These are phyloP conservation scores for Geotrichum australiense DNA, from an alignment of 1,139 yeast species.

Conservation along the genomic window DNA sequence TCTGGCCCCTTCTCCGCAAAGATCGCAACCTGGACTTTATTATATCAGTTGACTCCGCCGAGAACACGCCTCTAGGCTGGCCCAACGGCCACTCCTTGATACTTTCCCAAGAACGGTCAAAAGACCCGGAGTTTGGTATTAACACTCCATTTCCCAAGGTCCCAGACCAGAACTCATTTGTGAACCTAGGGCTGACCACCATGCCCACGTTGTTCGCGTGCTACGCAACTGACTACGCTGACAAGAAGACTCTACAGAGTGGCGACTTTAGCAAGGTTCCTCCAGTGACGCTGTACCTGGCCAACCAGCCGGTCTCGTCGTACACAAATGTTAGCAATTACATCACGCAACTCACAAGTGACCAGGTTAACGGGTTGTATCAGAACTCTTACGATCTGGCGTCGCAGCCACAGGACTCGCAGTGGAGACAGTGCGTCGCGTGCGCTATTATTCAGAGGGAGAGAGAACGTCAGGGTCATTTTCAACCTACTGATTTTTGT, in stretches of 20 bases:
- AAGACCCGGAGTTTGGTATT: constrained; percentile 43
- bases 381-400: constrained; percentile 74
- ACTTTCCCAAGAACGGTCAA: constrained; percentile 60
- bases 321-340: constrained; percentile 70
- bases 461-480: constrained; percentile 58
- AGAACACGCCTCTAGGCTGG: constrained; percentile 54
- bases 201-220: constrained; percentile 78
- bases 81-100: constrained; percentile 64
- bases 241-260: constrained; percentile 15
- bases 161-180: constrained; percentile 44
- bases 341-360: constrained; percentile 54
- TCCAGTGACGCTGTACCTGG: constrained; percentile 73
- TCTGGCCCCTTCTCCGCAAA: constrained; percentile 67
- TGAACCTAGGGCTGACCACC: constrained; percentile 41
- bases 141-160: constrained; percentile 10
- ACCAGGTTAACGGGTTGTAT: constrained; percentile 58
- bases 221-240: constrained; percentile 59
- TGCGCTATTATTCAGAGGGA: constrained; percentile 85
- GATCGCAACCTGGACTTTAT: constrained; percentile 66
- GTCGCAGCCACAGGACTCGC: constrained; percentile 52
- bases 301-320: constrained; percentile 65
- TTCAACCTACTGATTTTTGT: constrained; percentile 68
- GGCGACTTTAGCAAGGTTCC: constrained; percentile 38
- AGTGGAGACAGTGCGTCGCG: constrained; percentile 77
- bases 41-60: constrained; percentile 82